phyloP scores from a whole-genome alignment of 2,329 filamentous ascomycete genomes.

The Penicillium sp. region DNA sequence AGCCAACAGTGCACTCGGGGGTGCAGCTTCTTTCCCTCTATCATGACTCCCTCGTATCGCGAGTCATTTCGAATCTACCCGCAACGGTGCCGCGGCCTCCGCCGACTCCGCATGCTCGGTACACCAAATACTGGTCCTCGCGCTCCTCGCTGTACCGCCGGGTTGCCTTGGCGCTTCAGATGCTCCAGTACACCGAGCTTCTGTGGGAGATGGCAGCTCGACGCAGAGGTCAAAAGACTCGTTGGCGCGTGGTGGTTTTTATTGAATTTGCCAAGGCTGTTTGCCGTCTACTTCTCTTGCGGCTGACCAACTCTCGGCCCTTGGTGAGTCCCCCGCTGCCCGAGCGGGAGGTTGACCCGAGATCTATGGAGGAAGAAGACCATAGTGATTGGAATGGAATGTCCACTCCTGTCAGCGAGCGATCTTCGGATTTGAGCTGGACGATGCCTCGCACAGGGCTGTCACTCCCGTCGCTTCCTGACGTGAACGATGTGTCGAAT shows the following conservation, averaged over 20 bases:
- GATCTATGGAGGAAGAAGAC: slow-evolving; percentile 45
- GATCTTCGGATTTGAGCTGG: slow-evolving; percentile 56
- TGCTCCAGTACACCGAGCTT: slow-evolving; percentile 90
- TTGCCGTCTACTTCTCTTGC: slow-evolving; percentile 72
- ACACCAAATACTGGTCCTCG: slow-evolving; percentile 58
- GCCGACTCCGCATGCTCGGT: slow-evolving; percentile 55
- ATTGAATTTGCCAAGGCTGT: slow-evolving; percentile 82
- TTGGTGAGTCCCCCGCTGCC: slow-evolving; percentile 78
- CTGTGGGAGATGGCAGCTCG: slow-evolving; percentile 98
- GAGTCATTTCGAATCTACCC: slow-evolving; percentile 53
- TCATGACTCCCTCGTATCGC: slow-evolving; percentile 79
- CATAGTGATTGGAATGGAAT: slow-evolving; percentile 44
- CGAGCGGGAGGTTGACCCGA: slow-evolving; percentile 72
- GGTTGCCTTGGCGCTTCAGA: slow-evolving; percentile 74
- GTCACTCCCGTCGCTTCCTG: slow-evolving; percentile 74
- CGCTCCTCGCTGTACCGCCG: slow-evolving; percentile 67
- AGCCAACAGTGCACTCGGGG: slow-evolving; percentile 62
- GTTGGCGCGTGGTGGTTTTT: slow-evolving; percentile 81
- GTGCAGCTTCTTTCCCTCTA: slow-evolving; percentile 88
- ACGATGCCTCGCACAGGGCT: slow-evolving; percentile 91
- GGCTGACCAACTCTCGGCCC: slow-evolving; percentile 74
- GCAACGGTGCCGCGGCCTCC: slow-evolving; percentile 46
- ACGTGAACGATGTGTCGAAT: slow-evolving; percentile 71
- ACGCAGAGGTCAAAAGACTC: slow-evolving; percentile 66
- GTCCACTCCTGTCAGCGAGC: slow-evolving; percentile 40